Evolutionary conservation across 2,329 filamentous ascomycete genomes (phyloP).

Genomic region (Alternaria novae-zelandiae): DNA sequence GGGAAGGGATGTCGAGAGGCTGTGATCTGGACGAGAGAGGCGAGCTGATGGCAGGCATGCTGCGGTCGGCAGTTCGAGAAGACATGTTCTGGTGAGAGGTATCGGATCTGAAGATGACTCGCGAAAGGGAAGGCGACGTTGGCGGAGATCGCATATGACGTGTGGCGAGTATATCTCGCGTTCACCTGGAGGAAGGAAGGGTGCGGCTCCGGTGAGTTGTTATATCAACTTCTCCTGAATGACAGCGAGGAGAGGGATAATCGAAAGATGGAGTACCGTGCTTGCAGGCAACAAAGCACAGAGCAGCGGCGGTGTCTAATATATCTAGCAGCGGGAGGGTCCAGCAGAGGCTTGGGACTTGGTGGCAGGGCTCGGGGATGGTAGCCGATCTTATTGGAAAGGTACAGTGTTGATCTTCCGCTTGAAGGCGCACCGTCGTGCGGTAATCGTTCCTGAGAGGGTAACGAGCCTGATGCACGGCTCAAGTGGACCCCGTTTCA

Average conservation of each 20-base stretch:
- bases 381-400: constrained; percentile 40
- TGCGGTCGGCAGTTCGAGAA: constrained; percentile 33
- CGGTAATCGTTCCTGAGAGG: constrained; percentile 32
- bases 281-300: constrained; percentile 24
- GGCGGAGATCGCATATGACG: constrained; percentile 36
- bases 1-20: constrained; percentile 44
- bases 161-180: constrained; percentile 29
- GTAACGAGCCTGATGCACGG: constrained; percentile 22
- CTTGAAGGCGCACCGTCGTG: constrained; percentile 32
- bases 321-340: constrained; percentile 42
- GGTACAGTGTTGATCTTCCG: constrained; percentile 41
- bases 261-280: constrained; percentile 13
- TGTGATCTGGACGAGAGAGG: constrained; percentile 46
- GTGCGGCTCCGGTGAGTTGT: constrained; percentile 5
- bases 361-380: constrained; percentile 31
- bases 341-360: constrained; percentile 37
- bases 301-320: constrained; percentile 34
- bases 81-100: constrained; percentile 35
- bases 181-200: constrained; percentile 6
- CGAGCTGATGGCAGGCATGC: constrained; percentile 40
- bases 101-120: constrained; percentile 26
- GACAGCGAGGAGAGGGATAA: constrained; percentile 11
- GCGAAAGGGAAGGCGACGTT: constrained; percentile 28
- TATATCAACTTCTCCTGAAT: constrained; percentile 9
- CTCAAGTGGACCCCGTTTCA: constrained; percentile 37